Base-by-base conservation (phyloP, 1,284 basidiomycete genomes). In the Ustilago xerochloae region DNA sequence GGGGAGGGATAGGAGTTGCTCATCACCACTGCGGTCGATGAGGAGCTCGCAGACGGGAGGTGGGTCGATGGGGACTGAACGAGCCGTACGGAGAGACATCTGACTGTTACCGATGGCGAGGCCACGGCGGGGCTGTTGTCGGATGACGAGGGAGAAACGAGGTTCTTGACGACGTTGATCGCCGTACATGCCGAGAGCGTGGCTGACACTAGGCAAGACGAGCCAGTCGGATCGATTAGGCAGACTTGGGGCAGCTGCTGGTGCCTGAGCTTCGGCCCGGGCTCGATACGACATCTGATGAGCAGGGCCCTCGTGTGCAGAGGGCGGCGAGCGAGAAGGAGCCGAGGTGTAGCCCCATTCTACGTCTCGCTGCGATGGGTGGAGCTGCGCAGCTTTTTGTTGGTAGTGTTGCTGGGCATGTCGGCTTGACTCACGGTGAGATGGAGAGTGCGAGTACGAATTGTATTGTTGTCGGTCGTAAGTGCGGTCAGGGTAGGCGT, bases 41-140 rank as follows among this genome's bases (percentile, higher is more conserved):
- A 75, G 66, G n/a, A 75, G 51, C 41, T 75, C 72, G 63, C 72
- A 75, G 20, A 70, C 72, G 29, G 72, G 72, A 2, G 72, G 72
- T 1, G 72, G 72, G 33, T 75, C 72, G 41, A 75, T 61, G 30
- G 72, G 72, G 4, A 75, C 47, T 7, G 72, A 75, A 0, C 72
- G 63, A 6, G 72, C 72, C 2, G 63, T 66, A 18, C 72, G 66
- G 0, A 75, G 50, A 16, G 66, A 69, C 66, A 75, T 75, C 51
- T 75, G 72, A 18, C 72, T 75, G 63, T 69, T 75, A 22, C 72
- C 66, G 36, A 75, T 66, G 0, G 72, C 66, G 0, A 75, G 63
- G 7, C 72, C 66, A 6, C 72, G 66, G 9, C 66, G 66, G 4
- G 72, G 66, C n/a, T 75, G 72, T 22, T 75, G 72, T 45, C 72